Base-by-base conservation (phyloP, 306 rosid species). In the Potentilla sterilis region DNA sequence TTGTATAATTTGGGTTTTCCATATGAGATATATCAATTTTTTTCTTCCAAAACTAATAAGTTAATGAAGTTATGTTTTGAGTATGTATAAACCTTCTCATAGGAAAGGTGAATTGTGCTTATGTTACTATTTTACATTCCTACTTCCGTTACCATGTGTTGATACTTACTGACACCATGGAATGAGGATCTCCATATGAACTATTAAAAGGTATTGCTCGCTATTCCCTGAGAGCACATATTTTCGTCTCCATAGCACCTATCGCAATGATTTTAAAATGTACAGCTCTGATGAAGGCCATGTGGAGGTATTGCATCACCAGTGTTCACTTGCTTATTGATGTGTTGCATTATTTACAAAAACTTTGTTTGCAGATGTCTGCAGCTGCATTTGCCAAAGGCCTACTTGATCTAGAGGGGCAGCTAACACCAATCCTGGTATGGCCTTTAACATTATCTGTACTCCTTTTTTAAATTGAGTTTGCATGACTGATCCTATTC, bases 371-470 rank as follows among this genome's bases (percentile, higher is more conserved):
- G 78, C 88, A 95, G 99, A 95, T 95, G 99, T 95, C 99, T 85
- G 97, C 99, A 42, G 99, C 99, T 83, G 99, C 97, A 79, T 95
- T 95, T 89, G 99, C 99, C 79, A 95, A 95, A 85, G 99, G 99
- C 78, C 96, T 95, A 54, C 99, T 95, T 81, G 99, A 95, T 86
- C 88, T 95, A 34, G 99, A 95, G 81, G 99, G 99, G 72, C 97
- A 86, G 79, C 83, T 95, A 59, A 95, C 99, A 65, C 99, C 99
- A 66, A 95, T 95, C 80, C 91, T 95, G 96, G 99, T 95, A 75
- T 78, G 97, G 40, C 73, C 66, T 61, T 80, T 32, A 35, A 38
- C 74, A 77, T 78, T 52, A 52, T 75, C 49, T 75, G 64, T 61
- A 76, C 55, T 76, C 72, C 42, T 41, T 82, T 52, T n/a, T 44